Evolutionary conservation across 192 early-diverging fungal species (phyloP), one percentile per base, ranked within the genome.

Genomic region (Dissophora ornata): DNA sequence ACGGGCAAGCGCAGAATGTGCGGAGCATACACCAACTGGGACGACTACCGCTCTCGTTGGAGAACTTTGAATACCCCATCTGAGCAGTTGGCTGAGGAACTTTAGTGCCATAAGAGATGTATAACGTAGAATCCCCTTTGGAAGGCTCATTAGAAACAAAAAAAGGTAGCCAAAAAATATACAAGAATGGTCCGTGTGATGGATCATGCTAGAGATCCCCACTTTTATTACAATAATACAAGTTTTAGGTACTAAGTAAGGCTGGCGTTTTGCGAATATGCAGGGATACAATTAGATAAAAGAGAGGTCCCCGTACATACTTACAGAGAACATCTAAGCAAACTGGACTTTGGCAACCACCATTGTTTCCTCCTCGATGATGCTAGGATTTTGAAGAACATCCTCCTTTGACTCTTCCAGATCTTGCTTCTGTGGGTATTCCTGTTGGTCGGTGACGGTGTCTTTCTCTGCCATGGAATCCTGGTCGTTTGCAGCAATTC

Each of bases 21-120:
- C 32, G 93, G 94, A 16, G 81, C 81, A 0, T 95, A 95, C 51
- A 81, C 90, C 36, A 87, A 87, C 51, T 87, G 86, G 82, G 94
- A 95, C 81, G 93, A 95, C 61, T 94, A 87, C 54, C 67, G 71
- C 4, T 75, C 71, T 1, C 64, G 73, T 21, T 77, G 63, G 73
- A 77, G 71, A 19, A 66, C 50, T 21, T 55, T 75, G 33, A 75
- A 75, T 33, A 66, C 49, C 40, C 22, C 71, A 15, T 29, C 49
- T 2, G 44, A 60, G 36, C 63, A 67, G 24, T 25, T 75, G 24
- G 56, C 71, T 3, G 62, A 66, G 25, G 62, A 60, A 6, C 63
- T 75, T 6, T 75, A 33, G n/a, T 30, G 19, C 1, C 7, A 2
- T 24, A 18, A n/a, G 0, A 41, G 19, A 26, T 11, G 21, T 16